Percentiles rank a stretch among this genome's conserved stretches.
Evolutionary conservation across 352 stramenopile genomes (phyloP).

Genomic region (Phytopythium litorale): DNA sequence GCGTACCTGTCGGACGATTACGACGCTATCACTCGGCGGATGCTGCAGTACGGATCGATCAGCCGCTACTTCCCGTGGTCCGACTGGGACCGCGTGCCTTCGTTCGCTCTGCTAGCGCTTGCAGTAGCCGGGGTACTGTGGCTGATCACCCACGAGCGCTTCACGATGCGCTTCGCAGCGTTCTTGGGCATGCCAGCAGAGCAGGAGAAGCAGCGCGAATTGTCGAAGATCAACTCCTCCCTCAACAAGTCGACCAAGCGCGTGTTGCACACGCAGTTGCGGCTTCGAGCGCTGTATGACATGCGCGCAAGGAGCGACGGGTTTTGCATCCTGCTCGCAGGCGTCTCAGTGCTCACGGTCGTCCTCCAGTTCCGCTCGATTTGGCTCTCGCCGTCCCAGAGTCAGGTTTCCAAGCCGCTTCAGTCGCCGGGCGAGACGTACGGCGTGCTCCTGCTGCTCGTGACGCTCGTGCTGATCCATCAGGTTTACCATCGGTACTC

Average conservation of each 20-base stretch:
- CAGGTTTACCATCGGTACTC: slow-evolving; percentile 45
- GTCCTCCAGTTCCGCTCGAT: slow-evolving; percentile 58
- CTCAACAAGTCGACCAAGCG: slow-evolving; percentile 16
- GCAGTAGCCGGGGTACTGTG: slow-evolving; percentile 16
- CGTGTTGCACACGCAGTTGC: slow-evolving; percentile 19
- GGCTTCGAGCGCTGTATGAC: slow-evolving; percentile 27
- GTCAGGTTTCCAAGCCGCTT: slow-evolving; percentile 14
- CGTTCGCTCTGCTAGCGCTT: slow-evolving; percentile 25
- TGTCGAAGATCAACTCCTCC: slow-evolving; percentile 17
- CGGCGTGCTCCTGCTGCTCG: slow-evolving; percentile 29
- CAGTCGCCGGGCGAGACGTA: slow-evolving; percentile 54
- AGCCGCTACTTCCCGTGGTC: slow-evolving; percentile 47
- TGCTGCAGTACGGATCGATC: slow-evolving; percentile 39
- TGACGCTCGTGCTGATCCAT: slow-evolving; percentile 36
- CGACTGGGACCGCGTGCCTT: slow-evolving; percentile 36
- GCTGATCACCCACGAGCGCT: slow-evolving; percentile 34
- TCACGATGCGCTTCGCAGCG: slow-evolving; percentile 28
- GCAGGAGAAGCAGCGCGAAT: slow-evolving; percentile 1
- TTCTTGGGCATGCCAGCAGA: slow-evolving; percentile 21
- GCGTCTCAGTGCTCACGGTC: slow-evolving; percentile 33
- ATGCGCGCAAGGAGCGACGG: slow-evolving; percentile 26
- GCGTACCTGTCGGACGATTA: slow-evolving; percentile 1
- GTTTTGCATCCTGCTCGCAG: slow-evolving; percentile 29
- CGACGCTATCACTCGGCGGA: slow-evolving; percentile 10
- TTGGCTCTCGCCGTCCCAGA: slow-evolving; percentile 31